Evolutionary conservation across 306 rosid species (phyloP).

Genomic region (Prunus mongolica): DNA sequence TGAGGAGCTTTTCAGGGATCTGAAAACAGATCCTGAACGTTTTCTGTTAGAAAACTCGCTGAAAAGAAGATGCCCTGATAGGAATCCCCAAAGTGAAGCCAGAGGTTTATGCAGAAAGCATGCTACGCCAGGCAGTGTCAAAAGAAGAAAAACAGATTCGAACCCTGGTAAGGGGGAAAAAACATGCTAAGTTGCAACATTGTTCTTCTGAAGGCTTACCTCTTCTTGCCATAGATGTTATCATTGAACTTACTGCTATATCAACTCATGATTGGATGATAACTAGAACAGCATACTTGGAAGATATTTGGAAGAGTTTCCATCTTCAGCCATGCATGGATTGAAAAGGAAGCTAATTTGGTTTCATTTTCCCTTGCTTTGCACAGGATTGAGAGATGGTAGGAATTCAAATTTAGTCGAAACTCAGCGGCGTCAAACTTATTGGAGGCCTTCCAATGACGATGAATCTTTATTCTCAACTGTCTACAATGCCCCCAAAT

Average conservation of each 20-base stretch:
- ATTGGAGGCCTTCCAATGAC: conserved; percentile 13
- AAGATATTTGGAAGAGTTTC: not conserved
- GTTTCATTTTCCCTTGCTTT: not conserved
- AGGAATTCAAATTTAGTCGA: not conserved
- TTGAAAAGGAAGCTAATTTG: conserved; percentile 2
- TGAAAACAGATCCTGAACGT: conserved; percentile 26
- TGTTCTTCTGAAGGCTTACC: not conserved
- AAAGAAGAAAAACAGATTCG: not conserved
- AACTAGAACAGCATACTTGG: not conserved
- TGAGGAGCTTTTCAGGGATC: conserved; percentile 12
- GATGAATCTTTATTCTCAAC: conserved; percentile 8
- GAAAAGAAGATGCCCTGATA: conserved; percentile 10
- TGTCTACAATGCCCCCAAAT: not conserved
- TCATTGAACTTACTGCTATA: not conserved
- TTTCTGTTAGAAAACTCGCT: conserved; percentile 3
- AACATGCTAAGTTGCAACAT: not conserved
- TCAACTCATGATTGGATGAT: not conserved
- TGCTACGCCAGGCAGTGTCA: not conserved
- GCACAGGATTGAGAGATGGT: conserved; percentile 22
- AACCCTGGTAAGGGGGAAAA: not conserved
- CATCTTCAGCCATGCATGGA: not conserved
- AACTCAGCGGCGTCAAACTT: conserved; percentile 6
- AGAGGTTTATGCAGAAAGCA: not conserved
- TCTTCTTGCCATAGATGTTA: no score
- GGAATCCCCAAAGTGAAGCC: conserved; percentile 3